phyloP scores from a whole-genome alignment of 371 early-diverging fungal species.

The Mucor mucedo region DNA sequence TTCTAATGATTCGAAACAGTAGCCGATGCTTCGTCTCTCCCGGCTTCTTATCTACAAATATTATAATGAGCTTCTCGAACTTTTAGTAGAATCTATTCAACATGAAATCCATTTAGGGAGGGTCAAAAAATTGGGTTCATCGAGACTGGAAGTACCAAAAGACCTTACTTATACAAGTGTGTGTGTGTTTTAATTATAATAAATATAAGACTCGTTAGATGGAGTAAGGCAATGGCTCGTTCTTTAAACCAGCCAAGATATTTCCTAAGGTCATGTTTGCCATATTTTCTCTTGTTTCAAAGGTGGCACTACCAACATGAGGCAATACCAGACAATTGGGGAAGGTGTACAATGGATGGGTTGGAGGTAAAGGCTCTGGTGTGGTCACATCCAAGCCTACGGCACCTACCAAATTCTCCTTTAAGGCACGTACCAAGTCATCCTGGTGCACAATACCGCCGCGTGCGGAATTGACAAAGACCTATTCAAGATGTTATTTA shows the following conservation, averaged over 20 bases:
- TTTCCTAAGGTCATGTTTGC: conserved; percentile 50
- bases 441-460: conserved; percentile 82
- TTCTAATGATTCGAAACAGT: too few species aligned
- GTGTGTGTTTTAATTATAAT: too few species aligned
- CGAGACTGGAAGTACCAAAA: too few species aligned
- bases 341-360: conserved; percentile 64
- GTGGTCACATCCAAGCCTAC: conserved; percentile 88
- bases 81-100: too few species aligned
- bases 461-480: conserved; percentile 84
- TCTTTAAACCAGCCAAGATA: conserved; percentile 31
- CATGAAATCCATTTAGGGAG: too few species aligned
- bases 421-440: conserved; percentile 73
- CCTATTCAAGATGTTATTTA: conserved; percentile 28
- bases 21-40: too few species aligned
- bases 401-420: conserved; percentile 64
- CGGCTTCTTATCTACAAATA: too few species aligned
- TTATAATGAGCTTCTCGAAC: too few species aligned
- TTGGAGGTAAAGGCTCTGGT: conserved; percentile 80
- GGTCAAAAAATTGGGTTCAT: too few species aligned
- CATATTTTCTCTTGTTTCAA: conserved; percentile 86
- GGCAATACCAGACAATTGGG: conserved; percentile 75
- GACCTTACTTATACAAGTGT: too few species aligned
- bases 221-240: conserved; percentile 34
- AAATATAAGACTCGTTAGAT: neutral
- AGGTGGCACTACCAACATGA: conserved; percentile 79